These are phyloP conservation scores for Uronychia binucleata DNA, from an alignment of 73 alveolate species.

Conservation along the genomic window DNA sequence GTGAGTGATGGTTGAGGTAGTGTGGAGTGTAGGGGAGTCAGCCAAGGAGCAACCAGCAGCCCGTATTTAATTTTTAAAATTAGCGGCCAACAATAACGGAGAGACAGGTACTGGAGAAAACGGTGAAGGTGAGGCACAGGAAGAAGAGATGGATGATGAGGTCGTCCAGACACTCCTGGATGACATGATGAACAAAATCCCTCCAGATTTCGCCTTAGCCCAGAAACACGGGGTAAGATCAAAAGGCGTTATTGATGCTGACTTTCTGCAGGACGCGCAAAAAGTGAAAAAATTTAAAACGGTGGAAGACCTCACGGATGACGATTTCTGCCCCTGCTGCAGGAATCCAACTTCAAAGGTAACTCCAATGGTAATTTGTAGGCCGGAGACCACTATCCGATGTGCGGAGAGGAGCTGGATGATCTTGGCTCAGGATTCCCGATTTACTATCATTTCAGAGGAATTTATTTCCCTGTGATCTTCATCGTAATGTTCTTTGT, in stretches of 20 bases:
- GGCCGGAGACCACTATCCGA: constrained; percentile 7
- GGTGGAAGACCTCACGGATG: background rate
- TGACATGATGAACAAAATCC: background rate
- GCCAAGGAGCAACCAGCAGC: too few species aligned
- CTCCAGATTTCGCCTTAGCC: constrained; percentile 8
- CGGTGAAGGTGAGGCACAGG: background rate
- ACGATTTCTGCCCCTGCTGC: constrained; percentile 26
- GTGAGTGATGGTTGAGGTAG: too few species aligned
- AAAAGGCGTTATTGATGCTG: background rate
- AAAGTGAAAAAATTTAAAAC: background rate
- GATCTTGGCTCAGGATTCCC: constrained; percentile 51
- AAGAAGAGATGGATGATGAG: background rate
- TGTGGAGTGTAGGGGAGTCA: too few species aligned
- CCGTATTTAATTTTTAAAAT: too few species aligned
- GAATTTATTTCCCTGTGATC: background rate
- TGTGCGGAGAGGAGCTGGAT: constrained; percentile 18
- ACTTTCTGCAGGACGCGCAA: background rate
- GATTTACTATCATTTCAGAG: constrained; percentile 14
- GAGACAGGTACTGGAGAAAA: too few species aligned
- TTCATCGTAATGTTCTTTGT: background rate
- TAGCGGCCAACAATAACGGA: too few species aligned
- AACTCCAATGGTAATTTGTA: background rate
- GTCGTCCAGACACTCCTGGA: background rate
- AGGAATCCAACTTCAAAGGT: constrained; percentile 15
- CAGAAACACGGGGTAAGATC: constrained; percentile 4